Percentiles rank a stretch among this genome's conserved stretches.
Conservation (phyloP, 176 grass and related monocot genomes). For the Bothriochloa decipiens region DNA sequence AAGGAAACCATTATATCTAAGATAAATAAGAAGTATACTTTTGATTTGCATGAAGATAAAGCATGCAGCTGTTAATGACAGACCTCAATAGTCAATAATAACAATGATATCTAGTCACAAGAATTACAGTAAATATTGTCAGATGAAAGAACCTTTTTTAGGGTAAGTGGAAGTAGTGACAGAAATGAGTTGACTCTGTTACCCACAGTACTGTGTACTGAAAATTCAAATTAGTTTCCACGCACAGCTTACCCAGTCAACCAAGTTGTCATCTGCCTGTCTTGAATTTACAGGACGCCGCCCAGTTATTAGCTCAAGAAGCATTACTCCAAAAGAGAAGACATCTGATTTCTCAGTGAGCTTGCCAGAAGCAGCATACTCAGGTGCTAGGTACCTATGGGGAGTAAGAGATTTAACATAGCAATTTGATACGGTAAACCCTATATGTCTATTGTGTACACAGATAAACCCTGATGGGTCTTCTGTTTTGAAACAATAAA, state of each 20-base stretch:
- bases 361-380: conserved; percentile 97
- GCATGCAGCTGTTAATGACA: background rate
- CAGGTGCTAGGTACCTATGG: conserved; percentile 91
- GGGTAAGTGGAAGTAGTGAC: background rate
- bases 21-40: background rate
- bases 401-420: conserved; percentile 28
- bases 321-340: conserved; percentile 93
- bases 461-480: background rate
- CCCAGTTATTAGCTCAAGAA: conserved; percentile 97
- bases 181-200: background rate
- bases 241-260: conserved; percentile 83
- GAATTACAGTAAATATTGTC: background rate
- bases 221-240: conserved; percentile 13
- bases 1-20: background rate
- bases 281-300: conserved; percentile 77
- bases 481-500: conserved; percentile 8
- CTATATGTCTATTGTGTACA: background rate
- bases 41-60: background rate
- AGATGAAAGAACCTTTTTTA: background rate
- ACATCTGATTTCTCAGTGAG: conserved; percentile 96
- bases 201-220: background rate
- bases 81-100: conserved; percentile 6
- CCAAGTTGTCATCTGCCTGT: conserved; percentile 83
- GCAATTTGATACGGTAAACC: background rate
- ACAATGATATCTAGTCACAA: background rate